Evolutionary conservation across 139 green algal genomes (phyloP).

Genomic region (Axilococcus clingmanii): DNA sequence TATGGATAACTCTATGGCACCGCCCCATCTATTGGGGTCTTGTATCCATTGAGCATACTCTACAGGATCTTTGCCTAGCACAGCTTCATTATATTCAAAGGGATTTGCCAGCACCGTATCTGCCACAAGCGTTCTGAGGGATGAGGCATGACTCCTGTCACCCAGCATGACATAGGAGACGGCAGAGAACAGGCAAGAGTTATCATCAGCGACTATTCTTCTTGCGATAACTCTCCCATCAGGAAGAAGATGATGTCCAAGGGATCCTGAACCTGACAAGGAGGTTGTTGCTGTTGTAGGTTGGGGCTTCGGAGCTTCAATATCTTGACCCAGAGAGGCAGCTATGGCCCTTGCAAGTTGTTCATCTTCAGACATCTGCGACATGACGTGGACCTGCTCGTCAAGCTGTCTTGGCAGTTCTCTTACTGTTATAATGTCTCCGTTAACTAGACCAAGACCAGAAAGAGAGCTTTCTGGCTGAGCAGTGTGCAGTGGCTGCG

Average conservation of each 20-base stretch:
- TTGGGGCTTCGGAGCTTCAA: not conserved
- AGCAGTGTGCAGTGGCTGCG: constrained; percentile 26
- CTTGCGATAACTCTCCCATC: constrained; percentile 60
- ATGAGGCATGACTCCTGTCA: constrained; percentile 6
- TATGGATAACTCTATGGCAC: constrained; percentile 94
- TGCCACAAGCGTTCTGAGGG: constrained; percentile 43
- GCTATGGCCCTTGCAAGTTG: constrained; percentile 63
- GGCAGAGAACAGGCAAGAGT: constrained; percentile 90
- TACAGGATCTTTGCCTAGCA: constrained; percentile 18
- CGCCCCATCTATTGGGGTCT: constrained; percentile 68
- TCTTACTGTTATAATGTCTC: not conserved
- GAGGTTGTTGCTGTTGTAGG: constrained; percentile 8
- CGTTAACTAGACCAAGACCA: not conserved
- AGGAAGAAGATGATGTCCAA: constrained; percentile 7
- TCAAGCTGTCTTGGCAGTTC: not conserved
- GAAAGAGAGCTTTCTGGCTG: not conserved
- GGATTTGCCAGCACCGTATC: constrained; percentile 56
- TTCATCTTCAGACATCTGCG: constrained; percentile 49
- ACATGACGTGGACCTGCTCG: not conserved
- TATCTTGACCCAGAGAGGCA: constrained; percentile 46
- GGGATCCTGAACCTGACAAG: not conserved
- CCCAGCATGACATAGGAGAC: constrained; percentile 56
- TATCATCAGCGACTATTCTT: constrained; percentile 77
- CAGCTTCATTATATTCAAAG: constrained; percentile 43
- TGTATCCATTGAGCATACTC: constrained; percentile 73